Evolutionary conservation across 1,284 basidiomycete genomes (phyloP).

Genomic region (Tilletia caries): DNA sequence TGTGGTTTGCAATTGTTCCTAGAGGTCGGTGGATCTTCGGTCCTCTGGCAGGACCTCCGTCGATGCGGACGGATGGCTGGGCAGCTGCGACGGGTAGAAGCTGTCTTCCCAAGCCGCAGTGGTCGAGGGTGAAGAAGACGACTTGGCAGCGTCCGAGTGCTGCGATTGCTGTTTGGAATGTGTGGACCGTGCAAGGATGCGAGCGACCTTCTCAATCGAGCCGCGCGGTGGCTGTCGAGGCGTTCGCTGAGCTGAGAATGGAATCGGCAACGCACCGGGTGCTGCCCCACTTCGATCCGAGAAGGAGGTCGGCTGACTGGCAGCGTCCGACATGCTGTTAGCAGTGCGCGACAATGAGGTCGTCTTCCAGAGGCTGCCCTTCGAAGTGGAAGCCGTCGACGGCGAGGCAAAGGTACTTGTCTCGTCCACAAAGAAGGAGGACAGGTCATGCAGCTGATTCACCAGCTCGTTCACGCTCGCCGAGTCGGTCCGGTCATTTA

Average conservation of each 20-base stretch:
- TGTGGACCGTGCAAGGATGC: neutral
- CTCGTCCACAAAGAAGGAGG: conserved; percentile 42
- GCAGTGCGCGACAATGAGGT: neutral
- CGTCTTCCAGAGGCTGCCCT: neutral
- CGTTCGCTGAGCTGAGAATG: neutral
- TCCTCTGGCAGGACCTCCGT: no score
- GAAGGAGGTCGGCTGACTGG: neutral
- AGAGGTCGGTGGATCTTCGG: no score
- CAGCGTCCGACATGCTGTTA: neutral
- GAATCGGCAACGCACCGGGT: neutral
- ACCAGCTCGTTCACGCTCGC: conserved; percentile 38
- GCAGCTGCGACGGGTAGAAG: no score
- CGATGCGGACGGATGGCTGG: no score
- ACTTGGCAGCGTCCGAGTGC: neutral
- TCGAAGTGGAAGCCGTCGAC: neutral
- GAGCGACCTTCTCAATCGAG: conserved; percentile 10
- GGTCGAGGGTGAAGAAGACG: no score
- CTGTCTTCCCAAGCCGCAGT: no score
- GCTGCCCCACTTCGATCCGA: neutral
- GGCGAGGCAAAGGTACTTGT: neutral
- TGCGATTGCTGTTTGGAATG: conserved; percentile 9
- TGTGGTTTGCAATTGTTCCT: no score
- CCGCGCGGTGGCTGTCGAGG: neutral
- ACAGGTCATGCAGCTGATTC: conserved; percentile 48
- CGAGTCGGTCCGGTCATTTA: conserved; percentile 16